Percentiles rank a stretch among this genome's conserved stretches.
These are phyloP conservation scores for Termitomyces heimii DNA, from an alignment of 768 basidiomycete genomes.

Conservation along the genomic window DNA sequence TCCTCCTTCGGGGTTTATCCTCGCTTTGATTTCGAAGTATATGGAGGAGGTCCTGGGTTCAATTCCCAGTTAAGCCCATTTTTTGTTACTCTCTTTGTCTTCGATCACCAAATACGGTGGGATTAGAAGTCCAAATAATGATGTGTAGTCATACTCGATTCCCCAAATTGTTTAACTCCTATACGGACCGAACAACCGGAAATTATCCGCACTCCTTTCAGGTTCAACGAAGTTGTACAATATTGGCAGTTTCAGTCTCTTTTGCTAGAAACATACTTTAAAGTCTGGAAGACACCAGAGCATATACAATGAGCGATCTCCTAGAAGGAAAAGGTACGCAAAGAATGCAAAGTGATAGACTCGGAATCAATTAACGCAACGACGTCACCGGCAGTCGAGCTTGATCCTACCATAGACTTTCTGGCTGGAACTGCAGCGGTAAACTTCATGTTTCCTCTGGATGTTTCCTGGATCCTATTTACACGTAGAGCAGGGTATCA, in stretches of 20 bases:
- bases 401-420: conserved; percentile 71
- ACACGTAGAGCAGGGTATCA: conserved; percentile 40
- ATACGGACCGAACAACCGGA: neutral
- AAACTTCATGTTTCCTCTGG: neutral
- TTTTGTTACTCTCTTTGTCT: neutral
- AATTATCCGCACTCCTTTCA: neutral
- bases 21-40: neutral
- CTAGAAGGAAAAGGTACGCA: conserved; percentile 3
- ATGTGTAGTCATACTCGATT: too few species aligned
- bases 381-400: conserved; percentile 10
- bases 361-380: neutral
- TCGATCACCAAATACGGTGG: neutral
- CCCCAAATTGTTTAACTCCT: neutral
- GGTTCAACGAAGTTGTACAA: neutral
- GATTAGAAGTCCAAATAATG: neutral
- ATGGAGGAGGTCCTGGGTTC: conserved; percentile 1
- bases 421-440: conserved; percentile 67
- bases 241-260: neutral
- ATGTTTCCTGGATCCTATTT: neutral
- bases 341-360: neutral
- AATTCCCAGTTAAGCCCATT: neutral
- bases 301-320: neutral
- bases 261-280: neutral
- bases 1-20: neutral
- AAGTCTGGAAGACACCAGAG: neutral